Conservation (phyloP, 306 rosid species). For the Herpetospermum pedunculosum region DNA sequence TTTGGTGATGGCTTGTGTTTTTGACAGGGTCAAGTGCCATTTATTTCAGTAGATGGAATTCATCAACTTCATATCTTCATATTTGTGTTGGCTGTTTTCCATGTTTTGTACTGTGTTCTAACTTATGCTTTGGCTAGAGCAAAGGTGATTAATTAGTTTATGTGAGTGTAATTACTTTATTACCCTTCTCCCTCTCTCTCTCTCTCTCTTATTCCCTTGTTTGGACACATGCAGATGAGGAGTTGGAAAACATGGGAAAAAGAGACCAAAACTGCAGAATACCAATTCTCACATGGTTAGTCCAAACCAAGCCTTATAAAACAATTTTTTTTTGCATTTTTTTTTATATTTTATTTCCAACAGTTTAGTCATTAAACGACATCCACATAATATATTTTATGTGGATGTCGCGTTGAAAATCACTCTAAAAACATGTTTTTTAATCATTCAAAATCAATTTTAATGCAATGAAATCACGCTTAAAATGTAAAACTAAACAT, state of each 20-base stretch:
- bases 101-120: slow-evolving; percentile 54
- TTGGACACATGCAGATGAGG: slow-evolving; percentile 61
- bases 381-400: too few relatives aligned
- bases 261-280: slow-evolving; percentile 61
- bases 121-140: slow-evolving; percentile 59
- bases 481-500: too few relatives aligned
- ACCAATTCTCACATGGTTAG: slow-evolving; percentile 75
- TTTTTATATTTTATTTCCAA: neutral
- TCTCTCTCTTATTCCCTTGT: neutral
- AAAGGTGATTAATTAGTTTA: slow-evolving; percentile 40
- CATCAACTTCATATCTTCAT: slow-evolving; percentile 85
- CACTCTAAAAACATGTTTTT: too few relatives aligned
- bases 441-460: too few relatives aligned
- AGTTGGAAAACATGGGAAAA: slow-evolving; percentile 88
- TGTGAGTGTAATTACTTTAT: neutral
- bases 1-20: neutral
- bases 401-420: too few relatives aligned
- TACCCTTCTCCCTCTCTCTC: neutral
- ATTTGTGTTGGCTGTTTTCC: slow-evolving; percentile 62
- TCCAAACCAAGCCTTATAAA: neutral
- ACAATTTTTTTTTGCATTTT: too few relatives aligned
- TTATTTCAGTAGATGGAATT: slow-evolving; percentile 52
- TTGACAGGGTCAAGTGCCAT: slow-evolving; percentile 54
- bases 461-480: too few relatives aligned
- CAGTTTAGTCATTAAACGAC: neutral